These are phyloP conservation scores for Mediolabrus comicus DNA, from an alignment of 108 stramenopile genomes.

Conservation along the genomic window DNA sequence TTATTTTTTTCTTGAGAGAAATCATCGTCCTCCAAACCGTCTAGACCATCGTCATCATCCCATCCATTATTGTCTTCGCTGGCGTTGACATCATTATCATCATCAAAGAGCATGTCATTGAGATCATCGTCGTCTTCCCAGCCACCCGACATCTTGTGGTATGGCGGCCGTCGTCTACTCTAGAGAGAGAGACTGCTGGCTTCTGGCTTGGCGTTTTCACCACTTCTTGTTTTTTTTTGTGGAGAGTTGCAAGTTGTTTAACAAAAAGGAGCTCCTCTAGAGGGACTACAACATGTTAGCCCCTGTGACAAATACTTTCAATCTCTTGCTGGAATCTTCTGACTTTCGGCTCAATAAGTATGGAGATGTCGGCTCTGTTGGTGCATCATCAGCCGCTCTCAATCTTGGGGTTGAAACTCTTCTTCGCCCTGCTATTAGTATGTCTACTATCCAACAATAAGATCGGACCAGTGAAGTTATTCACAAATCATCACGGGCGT, in stretches of 20 bases:
- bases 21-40: conserved; percentile 4
- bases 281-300: too few relatives aligned
- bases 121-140: conserved; percentile 43
- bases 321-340: too few relatives aligned
- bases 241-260: too few relatives aligned
- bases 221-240: too few relatives aligned
- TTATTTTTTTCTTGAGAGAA: not conserved
- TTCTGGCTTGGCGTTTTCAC: too few relatives aligned
- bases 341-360: too few relatives aligned
- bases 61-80: not conserved
- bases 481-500: conserved; percentile 27
- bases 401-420: not conserved
- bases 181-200: too few relatives aligned
- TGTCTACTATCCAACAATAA: not conserved
- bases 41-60: conserved; percentile 20
- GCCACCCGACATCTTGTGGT: too few relatives aligned
- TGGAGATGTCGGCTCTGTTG: too few relatives aligned
- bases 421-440: conserved; percentile 10
- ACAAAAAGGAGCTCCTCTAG: too few relatives aligned
- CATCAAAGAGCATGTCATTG: conserved; percentile 23
- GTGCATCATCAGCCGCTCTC: not conserved
- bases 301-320: too few relatives aligned
- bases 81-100: not conserved
- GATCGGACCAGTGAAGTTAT: conserved; percentile 18
- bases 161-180: too few relatives aligned